Percentiles rank a stretch among this genome's conserved stretches.
Conservation (phyloP, 805 yeast genomes). For the Blastobotrys robertii region DNA sequence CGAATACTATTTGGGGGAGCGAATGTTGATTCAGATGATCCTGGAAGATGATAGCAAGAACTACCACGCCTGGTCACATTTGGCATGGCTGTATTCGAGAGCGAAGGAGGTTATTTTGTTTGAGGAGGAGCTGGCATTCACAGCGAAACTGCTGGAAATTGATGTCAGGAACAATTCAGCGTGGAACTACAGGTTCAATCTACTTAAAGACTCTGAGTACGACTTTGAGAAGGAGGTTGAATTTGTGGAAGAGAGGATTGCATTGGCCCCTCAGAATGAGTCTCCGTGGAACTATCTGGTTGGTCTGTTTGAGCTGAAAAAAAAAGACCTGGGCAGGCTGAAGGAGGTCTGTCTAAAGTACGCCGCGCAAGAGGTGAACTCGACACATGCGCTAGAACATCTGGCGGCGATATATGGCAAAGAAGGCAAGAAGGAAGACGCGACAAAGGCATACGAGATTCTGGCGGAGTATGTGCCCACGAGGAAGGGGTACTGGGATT, state of each 20-base stretch:
- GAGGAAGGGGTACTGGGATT: constrained; percentile 53
- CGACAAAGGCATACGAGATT: constrained; percentile 39
- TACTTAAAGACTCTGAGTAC: constrained; percentile 21
- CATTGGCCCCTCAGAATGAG: constrained; percentile 64
- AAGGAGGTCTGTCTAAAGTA: constrained; percentile 38
- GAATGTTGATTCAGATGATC: constrained; percentile 56
- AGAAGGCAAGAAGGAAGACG: constrained; percentile 24
- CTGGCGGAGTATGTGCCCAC: constrained; percentile 54
- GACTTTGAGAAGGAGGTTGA: constrained; percentile 40
- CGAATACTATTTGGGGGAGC: constrained; percentile 40
- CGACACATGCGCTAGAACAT: constrained; percentile 45
- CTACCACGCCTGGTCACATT: constrained; percentile 93
- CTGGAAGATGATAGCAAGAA: constrained; percentile 75
- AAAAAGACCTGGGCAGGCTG: constrained; percentile 29
- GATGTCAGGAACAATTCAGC: constrained; percentile 89
- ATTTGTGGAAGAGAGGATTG: constrained; percentile 42
- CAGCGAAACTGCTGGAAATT: constrained; percentile 26
- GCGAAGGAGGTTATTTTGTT: constrained; percentile 44
- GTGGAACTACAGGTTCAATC: constrained; percentile 78
- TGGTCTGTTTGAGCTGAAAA: constrained; percentile 39
- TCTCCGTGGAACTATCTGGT: constrained; percentile 77
- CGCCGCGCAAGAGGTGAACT: constrained; percentile 24
- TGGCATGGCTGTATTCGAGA: constrained; percentile 49
- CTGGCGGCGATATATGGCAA: constrained; percentile 42
- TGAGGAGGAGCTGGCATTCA: constrained; percentile 25